Evolutionary conservation across 2,329 filamentous ascomycete genomes (phyloP), one percentile per base, ranked within the genome.

Genomic region (Blastomyces silverae): DNA sequence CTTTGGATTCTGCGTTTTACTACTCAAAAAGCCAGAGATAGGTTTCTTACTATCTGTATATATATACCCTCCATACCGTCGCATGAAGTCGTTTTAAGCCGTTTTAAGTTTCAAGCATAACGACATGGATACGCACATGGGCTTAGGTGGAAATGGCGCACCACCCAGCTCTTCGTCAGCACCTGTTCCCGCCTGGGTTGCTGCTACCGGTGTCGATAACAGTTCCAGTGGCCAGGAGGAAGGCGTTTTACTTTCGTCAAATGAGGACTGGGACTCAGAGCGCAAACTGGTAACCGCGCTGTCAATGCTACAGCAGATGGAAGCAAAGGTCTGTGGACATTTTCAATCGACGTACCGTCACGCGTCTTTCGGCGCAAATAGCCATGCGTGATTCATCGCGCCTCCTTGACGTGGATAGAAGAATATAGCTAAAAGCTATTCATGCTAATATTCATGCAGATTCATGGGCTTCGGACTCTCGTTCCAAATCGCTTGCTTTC

Each of bases 401-500:
- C 22, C 17, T 28, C 48, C 22, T 63, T 28, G 39, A 31, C 15
- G 25, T n/a, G 31, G n/a, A 22, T 46, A 42, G 52, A 48, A 28
- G 56, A 46, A 34, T 64, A 48, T 55, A 56, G 17, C 64, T 70
- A 61, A 71, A 64, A 31, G 10, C 6, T 48, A 57, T 37, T 4
- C 7, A 39, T 57, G 34, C 53, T 57, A 57, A 57, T 13, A 15
- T 2, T 64, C 44, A 17, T 57, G 17, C 63, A 80, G 78, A 77
- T 80, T 61, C 77, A 79, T 62, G 72, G 76, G 66, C 71, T 81
- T 20, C 79, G 79, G 58, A 73, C 72, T 31, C 70, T 80, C 22
- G 70, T 80, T 39, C 79, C 79, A 3, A 74, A 73, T 25, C 76
- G 76, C 34, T 65, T 80, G 13, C 69, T 79, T 46, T 75, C 77